A percentile compares a stretch with the other conserved stretches of the same genome.
These are phyloP conservation scores for Chytriomyces sp. DNA, from an alignment of 192 early-diverging fungal species.

Conservation along the genomic window DNA sequence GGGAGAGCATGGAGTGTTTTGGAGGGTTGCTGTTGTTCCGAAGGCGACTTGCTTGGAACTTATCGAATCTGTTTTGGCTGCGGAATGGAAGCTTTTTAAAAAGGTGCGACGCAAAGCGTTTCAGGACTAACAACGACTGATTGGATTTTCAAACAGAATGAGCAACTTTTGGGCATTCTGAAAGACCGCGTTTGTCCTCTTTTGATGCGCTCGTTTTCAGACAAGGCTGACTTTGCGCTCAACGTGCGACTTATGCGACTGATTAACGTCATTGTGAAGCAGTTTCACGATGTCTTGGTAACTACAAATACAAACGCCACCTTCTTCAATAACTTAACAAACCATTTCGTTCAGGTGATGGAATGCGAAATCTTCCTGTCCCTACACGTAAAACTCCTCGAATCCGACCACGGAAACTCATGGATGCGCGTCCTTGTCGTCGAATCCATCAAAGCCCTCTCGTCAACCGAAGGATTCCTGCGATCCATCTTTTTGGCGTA, in stretches of 20 bases:
- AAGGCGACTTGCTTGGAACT: slow-evolving; percentile 88
- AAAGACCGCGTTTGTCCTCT: slow-evolving; percentile 86
- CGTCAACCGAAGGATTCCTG: slow-evolving; percentile 65
- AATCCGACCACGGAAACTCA: slow-evolving; percentile 70
- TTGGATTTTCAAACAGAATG: slow-evolving; percentile 55
- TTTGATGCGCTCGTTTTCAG: slow-evolving; percentile 90
- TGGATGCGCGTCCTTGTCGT: slow-evolving; percentile 84
- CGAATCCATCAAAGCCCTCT: slow-evolving; percentile 78
- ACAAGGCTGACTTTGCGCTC: slow-evolving; percentile 82
- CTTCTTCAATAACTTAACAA: slow-evolving; percentile 33
- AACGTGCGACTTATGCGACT: slow-evolving; percentile 83
- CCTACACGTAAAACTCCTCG: slow-evolving; percentile 82
- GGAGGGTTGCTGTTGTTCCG: slow-evolving; percentile 54
- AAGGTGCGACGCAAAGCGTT: slow-evolving; percentile 60
- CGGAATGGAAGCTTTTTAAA: slow-evolving; percentile 78
- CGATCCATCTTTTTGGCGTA: slow-evolving; percentile 54
- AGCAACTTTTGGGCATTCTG: slow-evolving; percentile 71
- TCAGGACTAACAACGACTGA: background rate
- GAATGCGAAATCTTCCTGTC: slow-evolving; percentile 96
- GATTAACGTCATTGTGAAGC: slow-evolving; percentile 77
- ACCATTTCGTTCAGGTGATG: slow-evolving; percentile 57
- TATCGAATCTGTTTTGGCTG: slow-evolving; percentile 85
- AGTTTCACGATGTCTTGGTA: slow-evolving; percentile 75
- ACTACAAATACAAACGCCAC: background rate
- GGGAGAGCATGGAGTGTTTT: slow-evolving; percentile 70